Percentiles rank a stretch among this genome's conserved stretches.
Evolutionary conservation across 2,329 filamentous ascomycete species (phyloP).

Genomic region (Ilyonectria destructans): DNA sequence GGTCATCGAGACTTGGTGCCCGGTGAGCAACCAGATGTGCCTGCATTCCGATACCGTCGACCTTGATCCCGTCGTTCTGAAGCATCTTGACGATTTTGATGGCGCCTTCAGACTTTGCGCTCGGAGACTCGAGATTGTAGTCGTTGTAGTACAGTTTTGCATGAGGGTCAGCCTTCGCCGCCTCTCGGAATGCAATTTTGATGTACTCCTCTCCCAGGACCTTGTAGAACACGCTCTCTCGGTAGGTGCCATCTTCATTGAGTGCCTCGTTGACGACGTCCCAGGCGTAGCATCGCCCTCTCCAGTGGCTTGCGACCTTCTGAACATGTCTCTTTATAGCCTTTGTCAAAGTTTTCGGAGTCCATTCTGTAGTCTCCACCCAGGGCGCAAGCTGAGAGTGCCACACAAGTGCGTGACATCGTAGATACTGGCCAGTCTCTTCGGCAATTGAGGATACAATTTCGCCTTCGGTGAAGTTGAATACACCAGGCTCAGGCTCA

Average conservation of each 20-base stretch:
- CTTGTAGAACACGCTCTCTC: conserved; percentile 63
- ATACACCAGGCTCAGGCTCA: conserved; percentile 5
- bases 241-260: conserved; percentile 66
- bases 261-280: conserved; percentile 71
- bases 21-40: conserved; percentile 62
- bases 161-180: conserved; percentile 61
- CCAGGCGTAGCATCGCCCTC: conserved; percentile 66
- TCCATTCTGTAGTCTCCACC: conserved; percentile 56
- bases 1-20: conserved; percentile 53
- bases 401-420: conserved; percentile 74
- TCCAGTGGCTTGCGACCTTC: conserved; percentile 61
- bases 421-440: conserved; percentile 64
- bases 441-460: conserved; percentile 49
- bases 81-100: conserved; percentile 53
- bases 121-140: conserved; percentile 64
- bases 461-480: conserved; percentile 15
- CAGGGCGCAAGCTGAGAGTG: conserved; percentile 52
- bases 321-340: conserved; percentile 70
- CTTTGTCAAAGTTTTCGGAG: conserved; percentile 66
- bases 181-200: conserved; percentile 65
- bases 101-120: conserved; percentile 54
- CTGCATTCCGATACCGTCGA: conserved; percentile 69
- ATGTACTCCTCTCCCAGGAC: conserved; percentile 67
- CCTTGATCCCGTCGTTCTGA: conserved; percentile 58
- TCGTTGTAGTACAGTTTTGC: conserved; percentile 70